These are phyloP conservation scores for Trichoderma afroharzianum DNA, from an alignment of 2,329 filamentous ascomycete species.

Conservation along the genomic window DNA sequence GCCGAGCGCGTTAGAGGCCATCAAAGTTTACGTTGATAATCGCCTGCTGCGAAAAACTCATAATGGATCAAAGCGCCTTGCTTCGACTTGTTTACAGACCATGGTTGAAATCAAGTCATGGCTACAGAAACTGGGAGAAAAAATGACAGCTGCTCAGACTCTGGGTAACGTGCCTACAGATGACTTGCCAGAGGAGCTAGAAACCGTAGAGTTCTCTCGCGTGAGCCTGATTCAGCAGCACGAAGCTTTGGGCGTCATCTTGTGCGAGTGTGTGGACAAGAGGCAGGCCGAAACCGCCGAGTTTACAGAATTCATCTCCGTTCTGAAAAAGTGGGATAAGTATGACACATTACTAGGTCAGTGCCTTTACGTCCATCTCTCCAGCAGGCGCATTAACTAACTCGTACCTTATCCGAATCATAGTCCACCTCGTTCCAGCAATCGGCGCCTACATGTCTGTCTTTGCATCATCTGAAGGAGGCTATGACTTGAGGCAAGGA, in stretches of 20 bases:
- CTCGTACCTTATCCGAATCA: not conserved
- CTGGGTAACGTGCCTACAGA: constrained; percentile 61
- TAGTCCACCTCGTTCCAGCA: constrained; percentile 77
- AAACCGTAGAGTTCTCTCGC: constrained; percentile 77
- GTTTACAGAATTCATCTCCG: constrained; percentile 66
- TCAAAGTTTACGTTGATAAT: constrained; percentile 35
- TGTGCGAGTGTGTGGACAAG: constrained; percentile 74
- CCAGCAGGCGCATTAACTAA: not conserved
- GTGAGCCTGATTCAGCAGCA: constrained; percentile 83
- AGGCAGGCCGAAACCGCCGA: constrained; percentile 67
- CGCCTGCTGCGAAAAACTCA: constrained; percentile 32
- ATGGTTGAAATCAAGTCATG: constrained; percentile 75
- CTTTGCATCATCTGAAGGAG: constrained; percentile 74
- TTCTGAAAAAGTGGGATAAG: constrained; percentile 67
- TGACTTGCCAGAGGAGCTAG: constrained; percentile 59
- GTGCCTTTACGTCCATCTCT: constrained; percentile 18
- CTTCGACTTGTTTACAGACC: constrained; percentile 69
- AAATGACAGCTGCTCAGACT: constrained; percentile 69
- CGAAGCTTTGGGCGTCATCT: constrained; percentile 77
- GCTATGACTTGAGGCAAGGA: constrained; percentile 63
- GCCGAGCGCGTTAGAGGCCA: constrained; percentile 29
- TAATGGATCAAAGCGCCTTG: constrained; percentile 55
- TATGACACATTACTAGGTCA: constrained; percentile 64
- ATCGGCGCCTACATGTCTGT: constrained; percentile 72
- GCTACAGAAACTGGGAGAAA: constrained; percentile 73